Percentiles rank a stretch among this genome's conserved stretches.
These are phyloP conservation scores for Neocatenulostroma microsporum DNA, from an alignment of 2,329 filamentous ascomycete genomes.

Conservation along the genomic window DNA sequence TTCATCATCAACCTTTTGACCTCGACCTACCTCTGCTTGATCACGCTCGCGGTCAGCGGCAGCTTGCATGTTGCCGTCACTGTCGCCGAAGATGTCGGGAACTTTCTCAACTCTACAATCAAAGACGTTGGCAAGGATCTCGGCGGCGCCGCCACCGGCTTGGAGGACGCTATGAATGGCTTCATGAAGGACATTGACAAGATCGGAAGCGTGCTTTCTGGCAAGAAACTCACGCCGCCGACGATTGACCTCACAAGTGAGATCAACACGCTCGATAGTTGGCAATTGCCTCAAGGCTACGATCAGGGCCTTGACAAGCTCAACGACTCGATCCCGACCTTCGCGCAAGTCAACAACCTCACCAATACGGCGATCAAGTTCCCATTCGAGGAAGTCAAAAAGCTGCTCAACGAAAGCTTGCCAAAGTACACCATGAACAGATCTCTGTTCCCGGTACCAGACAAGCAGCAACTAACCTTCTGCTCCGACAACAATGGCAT, in stretches of 20 bases:
- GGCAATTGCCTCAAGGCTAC: slow-evolving; percentile 62
- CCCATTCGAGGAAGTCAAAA: slow-evolving; percentile 75
- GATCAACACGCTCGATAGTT: slow-evolving; percentile 58
- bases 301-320: slow-evolving; percentile 62
- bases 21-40: slow-evolving; percentile 81
- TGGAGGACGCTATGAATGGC: slow-evolving; percentile 49
- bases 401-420: slow-evolving; percentile 62
- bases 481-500: slow-evolving; percentile 80
- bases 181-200: slow-evolving; percentile 46
- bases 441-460: slow-evolving; percentile 69
- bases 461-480: slow-evolving; percentile 75
- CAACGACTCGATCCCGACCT: slow-evolving; percentile 73
- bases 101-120: slow-evolving; percentile 54
- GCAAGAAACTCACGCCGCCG: slow-evolving; percentile 37
- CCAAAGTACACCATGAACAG: slow-evolving; percentile 70
- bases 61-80: slow-evolving; percentile 63
- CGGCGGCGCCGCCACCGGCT: slow-evolving; percentile 33
- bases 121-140: slow-evolving; percentile 51
- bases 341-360: slow-evolving; percentile 74
- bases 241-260: slow-evolving; percentile 58
- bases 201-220: slow-evolving; percentile 33
- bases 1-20: slow-evolving; percentile 91
- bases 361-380: slow-evolving; percentile 65
- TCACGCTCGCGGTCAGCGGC: slow-evolving; percentile 73
- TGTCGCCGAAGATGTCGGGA: slow-evolving; percentile 53